Conservation (phyloP, 208 protist genomes). For the Leishmania guyanensis region DNA sequence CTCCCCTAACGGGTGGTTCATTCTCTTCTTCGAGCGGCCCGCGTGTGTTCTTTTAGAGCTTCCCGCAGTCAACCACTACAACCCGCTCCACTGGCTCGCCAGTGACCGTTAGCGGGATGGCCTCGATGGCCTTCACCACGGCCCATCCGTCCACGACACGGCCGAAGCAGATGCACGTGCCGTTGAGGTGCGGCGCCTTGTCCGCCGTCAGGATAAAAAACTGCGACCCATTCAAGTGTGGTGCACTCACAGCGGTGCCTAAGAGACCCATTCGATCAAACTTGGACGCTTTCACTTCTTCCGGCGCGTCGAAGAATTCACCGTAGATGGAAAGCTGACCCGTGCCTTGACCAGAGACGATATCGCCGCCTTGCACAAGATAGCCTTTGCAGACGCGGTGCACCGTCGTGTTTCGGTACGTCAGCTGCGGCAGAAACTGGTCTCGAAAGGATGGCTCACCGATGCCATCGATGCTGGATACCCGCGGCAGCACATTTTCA, state of each 20-base stretch:
- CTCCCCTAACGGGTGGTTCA: background rate
- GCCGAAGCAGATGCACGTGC: constrained; percentile 97
- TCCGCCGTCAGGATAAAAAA: constrained; percentile 91
- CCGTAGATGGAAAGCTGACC: constrained; percentile 98
- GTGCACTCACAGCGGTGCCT: constrained; percentile 97
- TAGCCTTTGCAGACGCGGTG: constrained; percentile 94
- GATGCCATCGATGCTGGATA: constrained; percentile 60
- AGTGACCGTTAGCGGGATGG: constrained; percentile 37
- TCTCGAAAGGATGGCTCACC: constrained; percentile 70
- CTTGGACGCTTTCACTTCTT: constrained; percentile 94
- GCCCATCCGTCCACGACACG: constrained; percentile 84
- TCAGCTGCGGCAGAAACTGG: constrained; percentile 85
- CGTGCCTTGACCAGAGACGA: constrained; percentile 85
- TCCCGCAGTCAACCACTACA: constrained; percentile 70
- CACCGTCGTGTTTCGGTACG: constrained; percentile 90
- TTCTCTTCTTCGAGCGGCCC: background rate
- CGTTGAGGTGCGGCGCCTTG: constrained; percentile 77
- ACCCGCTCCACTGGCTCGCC: constrained; percentile 52
- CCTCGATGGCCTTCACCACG: constrained; percentile 81
- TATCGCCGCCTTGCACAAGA: constrained; percentile 92
- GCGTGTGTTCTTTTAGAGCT: constrained; percentile 17
- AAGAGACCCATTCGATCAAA: constrained; percentile 89
- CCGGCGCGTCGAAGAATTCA: constrained; percentile 91
- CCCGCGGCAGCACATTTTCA: constrained; percentile 68
- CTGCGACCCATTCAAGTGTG: constrained; percentile 96